These are phyloP conservation scores for Pterulicium gracile DNA, from an alignment of 1,284 basidiomycete genomes.

Conservation along the genomic window DNA sequence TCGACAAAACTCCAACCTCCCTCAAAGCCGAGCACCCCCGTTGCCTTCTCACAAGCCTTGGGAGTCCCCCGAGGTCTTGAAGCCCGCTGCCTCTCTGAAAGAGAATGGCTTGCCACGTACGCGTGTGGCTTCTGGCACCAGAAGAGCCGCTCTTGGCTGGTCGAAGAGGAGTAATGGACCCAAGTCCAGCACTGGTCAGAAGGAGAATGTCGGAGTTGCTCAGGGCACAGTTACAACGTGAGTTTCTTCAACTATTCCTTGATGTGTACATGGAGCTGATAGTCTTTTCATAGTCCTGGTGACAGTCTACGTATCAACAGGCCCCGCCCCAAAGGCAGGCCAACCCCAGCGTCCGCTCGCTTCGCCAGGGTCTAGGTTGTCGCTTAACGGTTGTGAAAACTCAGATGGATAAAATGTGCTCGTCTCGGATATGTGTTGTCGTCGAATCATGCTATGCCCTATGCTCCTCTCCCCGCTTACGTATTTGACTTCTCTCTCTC, in stretches of 20 bases:
- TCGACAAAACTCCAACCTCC: slow-evolving; percentile 14
- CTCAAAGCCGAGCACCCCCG: not conserved
- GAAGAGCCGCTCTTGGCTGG: slow-evolving; percentile 50
- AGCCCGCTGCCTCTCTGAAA: slow-evolving; percentile 20
- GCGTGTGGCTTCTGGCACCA: slow-evolving; percentile 39
- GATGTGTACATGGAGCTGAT: not conserved
- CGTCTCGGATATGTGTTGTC: not conserved
- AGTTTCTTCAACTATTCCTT: slow-evolving; percentile 14
- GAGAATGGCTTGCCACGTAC: slow-evolving; percentile 32
- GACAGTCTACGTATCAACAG: not conserved
- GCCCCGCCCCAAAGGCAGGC: not conserved
- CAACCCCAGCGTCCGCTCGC: not conserved
- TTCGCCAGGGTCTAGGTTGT: not conserved
- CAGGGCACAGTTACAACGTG: slow-evolving; percentile 42
- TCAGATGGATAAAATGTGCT: not conserved
- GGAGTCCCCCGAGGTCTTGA: slow-evolving; percentile 4
- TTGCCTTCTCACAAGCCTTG: not conserved
- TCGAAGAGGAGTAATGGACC: slow-evolving; percentile 39
- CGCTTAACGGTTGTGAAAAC: too few relatives aligned
- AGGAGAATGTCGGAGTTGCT: slow-evolving; percentile 38
- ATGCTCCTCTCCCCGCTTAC: not conserved
- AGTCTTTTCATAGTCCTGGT: not conserved
- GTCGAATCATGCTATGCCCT: not conserved
- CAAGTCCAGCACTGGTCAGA: slow-evolving; percentile 32
- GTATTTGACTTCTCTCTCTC: not conserved